A percentile compares a stretch with the other conserved stretches of the same genome.
phyloP scores from a whole-genome alignment of 306 rosid species.

The Prosopis cineraria region DNA sequence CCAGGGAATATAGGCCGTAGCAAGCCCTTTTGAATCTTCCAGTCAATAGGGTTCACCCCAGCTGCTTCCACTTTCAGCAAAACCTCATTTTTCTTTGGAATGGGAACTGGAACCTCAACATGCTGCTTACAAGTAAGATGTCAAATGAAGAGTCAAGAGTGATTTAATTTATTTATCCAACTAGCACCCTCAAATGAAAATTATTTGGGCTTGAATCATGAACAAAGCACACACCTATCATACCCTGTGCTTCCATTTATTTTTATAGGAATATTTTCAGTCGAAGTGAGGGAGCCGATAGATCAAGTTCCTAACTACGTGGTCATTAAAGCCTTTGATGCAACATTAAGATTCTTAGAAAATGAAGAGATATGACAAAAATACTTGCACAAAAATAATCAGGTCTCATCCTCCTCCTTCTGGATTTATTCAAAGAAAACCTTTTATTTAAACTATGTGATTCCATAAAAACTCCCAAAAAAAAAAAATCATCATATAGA shows the following conservation, averaged over 20 bases:
- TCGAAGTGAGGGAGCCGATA: neutral
- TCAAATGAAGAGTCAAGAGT: neutral
- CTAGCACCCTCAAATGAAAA: neutral
- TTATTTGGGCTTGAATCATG: neutral
- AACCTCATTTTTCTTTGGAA: conserved; percentile 50
- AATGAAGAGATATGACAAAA: no score
- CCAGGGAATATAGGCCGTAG: conserved; percentile 53
- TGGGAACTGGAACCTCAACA: conserved; percentile 68
- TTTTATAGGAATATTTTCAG: neutral
- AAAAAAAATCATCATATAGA: neutral
- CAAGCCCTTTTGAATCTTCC: conserved; percentile 70
- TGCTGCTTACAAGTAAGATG: conserved; percentile 57
- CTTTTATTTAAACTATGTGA: neutral
- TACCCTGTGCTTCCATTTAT: neutral
- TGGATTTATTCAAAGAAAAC: neutral
- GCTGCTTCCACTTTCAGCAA: conserved; percentile 66
- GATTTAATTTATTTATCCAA: no score
- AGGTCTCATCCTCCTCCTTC: no score
- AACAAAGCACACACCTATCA: neutral
- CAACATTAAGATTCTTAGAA: neutral
- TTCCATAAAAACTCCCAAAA: neutral
- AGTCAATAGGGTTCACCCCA: conserved; percentile 66
- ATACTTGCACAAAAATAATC: neutral
- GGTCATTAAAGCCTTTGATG: neutral
- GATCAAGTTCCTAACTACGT: neutral